These are phyloP conservation scores for Tolypocladium ovalisporum DNA, from an alignment of 2,329 filamentous ascomycete species.

Conservation along the genomic window DNA sequence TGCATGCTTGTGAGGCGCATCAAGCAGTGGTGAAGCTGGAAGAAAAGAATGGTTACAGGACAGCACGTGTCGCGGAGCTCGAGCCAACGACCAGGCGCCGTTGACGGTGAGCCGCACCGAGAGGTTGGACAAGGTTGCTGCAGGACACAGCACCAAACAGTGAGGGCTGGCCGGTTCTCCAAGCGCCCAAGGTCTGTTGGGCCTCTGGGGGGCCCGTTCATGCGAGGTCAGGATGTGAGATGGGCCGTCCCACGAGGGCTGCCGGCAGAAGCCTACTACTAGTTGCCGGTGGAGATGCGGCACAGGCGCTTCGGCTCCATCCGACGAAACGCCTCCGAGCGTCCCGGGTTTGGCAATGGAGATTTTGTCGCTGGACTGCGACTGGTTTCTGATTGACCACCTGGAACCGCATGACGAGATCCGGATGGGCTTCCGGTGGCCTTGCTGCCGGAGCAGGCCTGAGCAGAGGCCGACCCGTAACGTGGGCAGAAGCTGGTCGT, in stretches of 20 bases:
- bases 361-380: not conserved
- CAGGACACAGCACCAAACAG: not conserved
- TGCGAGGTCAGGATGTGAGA: not conserved
- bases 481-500: not conserved
- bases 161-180: not conserved
- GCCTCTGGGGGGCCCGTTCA: not conserved
- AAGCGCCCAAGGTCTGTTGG: not conserved
- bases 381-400: not conserved
- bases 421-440: too few relatives aligned
- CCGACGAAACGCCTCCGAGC: not conserved
- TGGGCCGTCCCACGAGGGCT: not conserved
- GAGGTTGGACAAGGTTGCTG: not conserved
- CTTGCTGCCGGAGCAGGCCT: too few relatives aligned
- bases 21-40: not conserved
- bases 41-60: not conserved
- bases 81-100: not conserved
- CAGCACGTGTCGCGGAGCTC: not conserved
- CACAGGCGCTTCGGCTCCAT: not conserved
- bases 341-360: too few relatives aligned
- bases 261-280: not conserved
- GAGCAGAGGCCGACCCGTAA: too few relatives aligned
- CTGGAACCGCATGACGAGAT: too few relatives aligned
- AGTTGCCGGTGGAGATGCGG: not conserved
- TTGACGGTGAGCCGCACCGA: not conserved
- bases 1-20: not conserved